Evolutionary conservation across 495 filamentous ascomycete species (phyloP).

Genomic region (Friedmanniomyces simplex): DNA sequence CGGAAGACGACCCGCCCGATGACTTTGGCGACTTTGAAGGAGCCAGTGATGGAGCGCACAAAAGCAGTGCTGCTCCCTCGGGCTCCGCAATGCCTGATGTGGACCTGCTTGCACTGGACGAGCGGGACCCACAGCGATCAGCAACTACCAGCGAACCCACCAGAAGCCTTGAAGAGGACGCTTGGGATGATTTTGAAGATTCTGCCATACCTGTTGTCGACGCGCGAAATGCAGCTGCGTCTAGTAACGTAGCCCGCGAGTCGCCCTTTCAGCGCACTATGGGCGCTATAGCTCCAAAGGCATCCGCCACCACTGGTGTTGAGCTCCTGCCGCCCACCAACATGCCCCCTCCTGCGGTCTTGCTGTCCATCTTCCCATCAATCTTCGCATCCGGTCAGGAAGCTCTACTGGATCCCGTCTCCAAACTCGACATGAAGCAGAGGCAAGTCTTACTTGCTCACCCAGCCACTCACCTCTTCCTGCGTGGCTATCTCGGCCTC

Average conservation of each 20-base stretch:
- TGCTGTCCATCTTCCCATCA: conserved; percentile 63
- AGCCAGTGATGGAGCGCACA: not conserved
- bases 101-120: not conserved
- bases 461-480: conserved; percentile 43
- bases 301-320: not conserved
- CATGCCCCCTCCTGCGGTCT: conserved; percentile 74
- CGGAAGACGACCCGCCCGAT: conserved; percentile 22
- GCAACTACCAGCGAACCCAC: not conserved
- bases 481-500: conserved; percentile 34
- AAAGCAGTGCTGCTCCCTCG: not conserved
- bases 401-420: conserved; percentile 32
- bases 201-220: not conserved
- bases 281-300: not conserved
- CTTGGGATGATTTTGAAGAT: not conserved
- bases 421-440: conserved; percentile 38
- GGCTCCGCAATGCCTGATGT: not conserved
- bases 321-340: conserved; percentile 57
- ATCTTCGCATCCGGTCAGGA: conserved; percentile 44
- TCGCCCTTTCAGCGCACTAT: not conserved
- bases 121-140: not conserved
- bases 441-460: conserved; percentile 49
- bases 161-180: not conserved
- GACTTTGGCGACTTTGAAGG: conserved; percentile 48
- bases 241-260: not conserved
- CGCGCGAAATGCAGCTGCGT: not conserved